Evolutionary conservation across 495 filamentous ascomycete genomes (phyloP).

Genomic region (Annulohypoxylon moriforme): DNA sequence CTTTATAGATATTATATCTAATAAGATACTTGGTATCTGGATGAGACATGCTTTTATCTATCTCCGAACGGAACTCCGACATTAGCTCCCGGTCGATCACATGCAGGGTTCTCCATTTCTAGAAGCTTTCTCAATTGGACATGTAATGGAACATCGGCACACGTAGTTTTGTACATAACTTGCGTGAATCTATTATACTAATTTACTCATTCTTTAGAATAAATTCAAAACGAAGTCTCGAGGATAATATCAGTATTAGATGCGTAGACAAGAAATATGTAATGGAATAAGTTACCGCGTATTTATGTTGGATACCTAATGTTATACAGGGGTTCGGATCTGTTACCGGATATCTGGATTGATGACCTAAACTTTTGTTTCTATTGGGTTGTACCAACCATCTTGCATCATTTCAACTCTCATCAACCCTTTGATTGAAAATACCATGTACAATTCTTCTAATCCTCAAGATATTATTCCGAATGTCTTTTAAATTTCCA

Average conservation of each 20-base stretch:
- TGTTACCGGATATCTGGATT: background rate
- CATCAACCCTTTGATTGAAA: background rate
- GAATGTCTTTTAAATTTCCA: conserved; percentile 3
- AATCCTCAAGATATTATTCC: background rate
- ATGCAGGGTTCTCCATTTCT: conserved; percentile 33
- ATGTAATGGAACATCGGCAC: background rate
- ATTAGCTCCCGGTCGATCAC: conserved; percentile 12
- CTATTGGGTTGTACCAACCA: conserved; percentile 2
- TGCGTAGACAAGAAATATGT: background rate
- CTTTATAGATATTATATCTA: too few relatives aligned
- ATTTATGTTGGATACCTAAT: background rate
- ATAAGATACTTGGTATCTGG: background rate
- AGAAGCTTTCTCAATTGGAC: conserved; percentile 20
- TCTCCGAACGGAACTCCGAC: background rate
- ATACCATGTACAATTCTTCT: background rate
- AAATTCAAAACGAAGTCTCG: background rate
- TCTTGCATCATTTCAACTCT: background rate
- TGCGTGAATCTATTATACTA: background rate
- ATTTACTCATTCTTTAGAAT: background rate
- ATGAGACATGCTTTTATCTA: background rate
- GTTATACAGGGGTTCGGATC: background rate
- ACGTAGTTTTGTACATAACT: background rate
- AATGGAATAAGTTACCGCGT: background rate
- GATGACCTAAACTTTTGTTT: background rate
- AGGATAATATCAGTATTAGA: background rate